Base-by-base conservation (phyloP, 2,329 filamentous ascomycete genomes). In the Pseudocercospora fijiensis region DNA sequence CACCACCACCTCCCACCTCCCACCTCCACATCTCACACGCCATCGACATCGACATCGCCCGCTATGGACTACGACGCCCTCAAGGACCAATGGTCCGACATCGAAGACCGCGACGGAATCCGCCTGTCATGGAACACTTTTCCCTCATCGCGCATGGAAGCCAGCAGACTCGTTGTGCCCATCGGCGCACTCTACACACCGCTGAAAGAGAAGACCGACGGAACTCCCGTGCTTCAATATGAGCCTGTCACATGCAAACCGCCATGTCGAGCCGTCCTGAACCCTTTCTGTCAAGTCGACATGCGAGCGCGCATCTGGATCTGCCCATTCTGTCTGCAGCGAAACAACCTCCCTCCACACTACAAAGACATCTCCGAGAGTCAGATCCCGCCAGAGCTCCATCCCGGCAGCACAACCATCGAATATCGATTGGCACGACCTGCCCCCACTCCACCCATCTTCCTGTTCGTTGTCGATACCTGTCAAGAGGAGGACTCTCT, bases 71-170 rank as follows among this genome's bases (percentile, higher is more conserved):
- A 92, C 84, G 93, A 97, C 78, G 85, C 88, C 71, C 82, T 96
- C 71, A 97, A 97, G 82, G 93, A 97, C 80, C 90, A 94, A 82
- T 97, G 93, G 93, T 92, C 89, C 75, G 92, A 97, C 78, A 89
- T 96, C 64, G 95, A 99, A 82, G 95, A 99, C 76, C 88, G 91
- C 72, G 95, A 99, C 87, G 95, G 95, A 66, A 87, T 98, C 75
- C 89, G 95, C 68, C 85, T 99, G 70, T 97, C 94, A 80, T 99
- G 95, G 95, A 99, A 99, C 78, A 96, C 96, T 66, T 96, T 99
- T 75, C 95, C 95, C 57, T 97, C 93, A 82, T 94, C 94, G 75
- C 92, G 95, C 77, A 97, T 99, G 92, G 93, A 76, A 62, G 74
- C 74, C 64, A 74, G 72, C 67, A 70, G 74, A 28, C 72, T 76